phyloP scores from a whole-genome alignment of 805 yeast species.

The Saccharomycopsis schoenii region DNA sequence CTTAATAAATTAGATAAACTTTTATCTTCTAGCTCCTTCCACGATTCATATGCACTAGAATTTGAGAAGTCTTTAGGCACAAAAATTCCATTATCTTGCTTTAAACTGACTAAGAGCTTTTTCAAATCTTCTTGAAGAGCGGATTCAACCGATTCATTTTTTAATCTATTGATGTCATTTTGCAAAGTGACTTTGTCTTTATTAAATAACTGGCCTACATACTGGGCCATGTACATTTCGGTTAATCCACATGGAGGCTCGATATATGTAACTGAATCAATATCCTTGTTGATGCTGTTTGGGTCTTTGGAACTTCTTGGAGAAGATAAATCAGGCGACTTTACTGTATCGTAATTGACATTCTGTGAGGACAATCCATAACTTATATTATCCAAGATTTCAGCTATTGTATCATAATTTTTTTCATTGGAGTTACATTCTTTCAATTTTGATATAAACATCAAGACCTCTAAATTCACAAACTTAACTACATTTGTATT shows the following conservation, averaged over 20 bases:
- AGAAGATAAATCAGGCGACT: neutral
- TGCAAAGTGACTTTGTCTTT: constrained; percentile 42
- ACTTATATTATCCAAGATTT: neutral
- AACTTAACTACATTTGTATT: neutral
- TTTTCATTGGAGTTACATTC: neutral
- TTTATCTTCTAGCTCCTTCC: constrained; percentile 33
- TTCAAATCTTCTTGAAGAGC: constrained; percentile 26
- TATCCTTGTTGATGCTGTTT: constrained; percentile 19
- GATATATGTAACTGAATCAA: constrained; percentile 23
- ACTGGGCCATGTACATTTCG: constrained; percentile 45
- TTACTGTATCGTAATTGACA: neutral
- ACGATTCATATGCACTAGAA: constrained; percentile 27
- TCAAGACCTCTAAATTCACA: neutral
- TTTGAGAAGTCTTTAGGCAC: constrained; percentile 29
- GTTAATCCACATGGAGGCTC: constrained; percentile 43
- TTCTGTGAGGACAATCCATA: neutral
- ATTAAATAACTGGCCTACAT: constrained; percentile 40
- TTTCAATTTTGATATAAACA: neutral
- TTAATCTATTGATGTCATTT: constrained; percentile 38
- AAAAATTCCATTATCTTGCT: constrained; percentile 26
- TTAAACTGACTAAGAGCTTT: constrained; percentile 16
- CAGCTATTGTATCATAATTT: neutral
- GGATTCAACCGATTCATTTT: constrained; percentile 30
- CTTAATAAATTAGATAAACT: constrained; percentile 26
- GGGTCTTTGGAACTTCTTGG: constrained; percentile 26